These are phyloP conservation scores for Gracilariopsis chorda DNA, from an alignment of 23 red algal genomes.

Conservation along the genomic window DNA sequence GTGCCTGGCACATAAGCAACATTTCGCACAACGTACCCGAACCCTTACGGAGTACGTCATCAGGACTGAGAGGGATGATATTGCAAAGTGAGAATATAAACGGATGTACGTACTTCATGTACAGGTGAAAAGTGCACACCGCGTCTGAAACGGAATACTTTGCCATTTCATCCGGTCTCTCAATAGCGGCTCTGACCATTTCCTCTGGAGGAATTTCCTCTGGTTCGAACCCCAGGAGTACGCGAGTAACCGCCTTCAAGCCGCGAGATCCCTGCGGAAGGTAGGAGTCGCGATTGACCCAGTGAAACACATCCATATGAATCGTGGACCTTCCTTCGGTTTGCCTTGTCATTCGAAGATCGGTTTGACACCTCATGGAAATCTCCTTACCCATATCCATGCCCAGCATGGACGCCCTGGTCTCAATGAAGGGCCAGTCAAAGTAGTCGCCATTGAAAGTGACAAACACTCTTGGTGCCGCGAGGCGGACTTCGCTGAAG, in stretches of 20 bases:
- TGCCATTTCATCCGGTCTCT: constrained; percentile 82
- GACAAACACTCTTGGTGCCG: constrained; percentile 86
- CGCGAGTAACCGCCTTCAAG: constrained; percentile 91
- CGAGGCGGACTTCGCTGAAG: constrained; percentile 63
- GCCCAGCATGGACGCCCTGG: constrained; percentile 67
- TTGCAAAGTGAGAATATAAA: constrained; percentile 98
- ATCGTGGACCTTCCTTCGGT: constrained; percentile 73
- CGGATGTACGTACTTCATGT: constrained; percentile 91
- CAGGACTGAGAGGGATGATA: constrained; percentile 92
- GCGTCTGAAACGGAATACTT: constrained; percentile 98
- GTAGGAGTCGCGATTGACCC: constrained; percentile 99
- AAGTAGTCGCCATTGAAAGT: constrained; percentile 99
- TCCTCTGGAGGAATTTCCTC: constrained; percentile 96
- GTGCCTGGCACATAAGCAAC: constrained; percentile 92
- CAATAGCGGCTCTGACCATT: constrained; percentile 82
- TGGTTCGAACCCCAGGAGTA: constrained; percentile 94
- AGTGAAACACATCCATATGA: constrained; percentile 98
- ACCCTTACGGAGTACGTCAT: constrained; percentile 97
- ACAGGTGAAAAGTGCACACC: constrained; percentile 96
- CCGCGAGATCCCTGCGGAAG: constrained; percentile 97
- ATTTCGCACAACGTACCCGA: constrained; percentile 97
- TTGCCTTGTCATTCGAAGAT: constrained; percentile 6
- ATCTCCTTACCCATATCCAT: constrained; percentile 83
- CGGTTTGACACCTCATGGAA: constrained; percentile 50
- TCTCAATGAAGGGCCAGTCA: constrained; percentile 95